Evolutionary conservation across 2,329 filamentous ascomycete species (phyloP).

Genomic region (Xylaria sp.): DNA sequence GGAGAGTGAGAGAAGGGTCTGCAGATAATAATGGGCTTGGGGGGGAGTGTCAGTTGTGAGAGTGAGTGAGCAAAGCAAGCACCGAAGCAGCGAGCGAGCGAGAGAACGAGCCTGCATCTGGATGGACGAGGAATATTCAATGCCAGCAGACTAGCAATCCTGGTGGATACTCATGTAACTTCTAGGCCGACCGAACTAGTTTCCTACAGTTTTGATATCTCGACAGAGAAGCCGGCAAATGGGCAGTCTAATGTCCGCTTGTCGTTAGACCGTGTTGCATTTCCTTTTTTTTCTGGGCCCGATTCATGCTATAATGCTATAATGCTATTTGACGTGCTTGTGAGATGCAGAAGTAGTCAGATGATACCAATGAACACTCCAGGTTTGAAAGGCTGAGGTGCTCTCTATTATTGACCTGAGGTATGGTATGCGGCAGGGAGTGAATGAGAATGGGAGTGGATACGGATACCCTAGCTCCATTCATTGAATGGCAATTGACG

Average conservation of each 20-base stretch:
- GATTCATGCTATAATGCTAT: not conserved
- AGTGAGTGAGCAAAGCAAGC: slow-evolving; percentile 20
- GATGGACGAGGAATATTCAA: slow-evolving; percentile 34
- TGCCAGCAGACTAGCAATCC: slow-evolving; percentile 34
- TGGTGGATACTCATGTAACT: slow-evolving; percentile 39
- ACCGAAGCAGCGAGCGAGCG: slow-evolving; percentile 14
- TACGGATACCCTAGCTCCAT: slow-evolving; percentile 10
- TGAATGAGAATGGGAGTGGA: slow-evolving; percentile 23
- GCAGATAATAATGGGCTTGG: slow-evolving; percentile 8
- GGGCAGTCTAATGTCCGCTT: slow-evolving; percentile 23
- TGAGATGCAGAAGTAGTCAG: not conserved
- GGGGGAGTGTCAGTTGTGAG: not conserved
- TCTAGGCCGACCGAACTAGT: slow-evolving; percentile 32
- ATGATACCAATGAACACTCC: slow-evolving; percentile 11
- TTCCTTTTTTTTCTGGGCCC: slow-evolving; percentile 1
- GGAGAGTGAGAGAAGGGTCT: slow-evolving; percentile 12
- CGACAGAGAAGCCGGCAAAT: slow-evolving; percentile 25
- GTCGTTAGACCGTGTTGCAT: slow-evolving; percentile 18
- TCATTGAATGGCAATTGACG: slow-evolving; percentile 15
- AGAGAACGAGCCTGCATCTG: slow-evolving; percentile 19
- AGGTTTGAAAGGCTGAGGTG: slow-evolving; percentile 3
- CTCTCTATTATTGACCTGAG: slow-evolving; percentile 4
- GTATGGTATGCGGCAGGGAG: slow-evolving; percentile 2
- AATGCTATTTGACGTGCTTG: not conserved
- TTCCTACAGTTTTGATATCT: slow-evolving; percentile 30